Conservation (phyloP, 1,139 yeast genomes). For the Taphrina deformans region DNA sequence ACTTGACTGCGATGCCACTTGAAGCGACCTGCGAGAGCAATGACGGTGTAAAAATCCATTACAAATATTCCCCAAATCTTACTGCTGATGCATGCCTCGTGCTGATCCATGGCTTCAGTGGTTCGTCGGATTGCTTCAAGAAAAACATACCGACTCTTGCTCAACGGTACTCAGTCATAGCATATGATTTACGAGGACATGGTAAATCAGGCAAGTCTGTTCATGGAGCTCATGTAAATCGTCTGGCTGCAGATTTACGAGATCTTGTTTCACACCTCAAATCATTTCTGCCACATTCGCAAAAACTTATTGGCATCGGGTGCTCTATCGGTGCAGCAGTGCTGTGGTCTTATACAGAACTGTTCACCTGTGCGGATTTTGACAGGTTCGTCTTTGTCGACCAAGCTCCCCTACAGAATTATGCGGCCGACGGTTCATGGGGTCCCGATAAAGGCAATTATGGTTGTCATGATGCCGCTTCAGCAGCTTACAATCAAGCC, state of each 20-base stretch:
- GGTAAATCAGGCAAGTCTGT: slow-evolving; percentile 14
- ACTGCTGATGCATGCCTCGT: slow-evolving; percentile 13
- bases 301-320: slow-evolving; percentile 16
- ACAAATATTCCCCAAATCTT: neutral
- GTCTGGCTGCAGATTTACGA: slow-evolving; percentile 16
- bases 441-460: slow-evolving; percentile 16
- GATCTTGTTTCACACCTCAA: slow-evolving; percentile 7
- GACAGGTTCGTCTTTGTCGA: slow-evolving; percentile 25
- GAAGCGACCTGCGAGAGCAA: neutral
- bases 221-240: slow-evolving; percentile 21
- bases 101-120: slow-evolving; percentile 28
- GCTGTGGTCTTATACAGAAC: slow-evolving; percentile 25
- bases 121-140: slow-evolving; percentile 21
- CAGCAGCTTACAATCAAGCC: slow-evolving; percentile 30
- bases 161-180: slow-evolving; percentile 6
- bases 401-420: slow-evolving; percentile 29
- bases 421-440: slow-evolving; percentile 23
- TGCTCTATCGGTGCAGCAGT: slow-evolving; percentile 32
- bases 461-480: slow-evolving; percentile 33
- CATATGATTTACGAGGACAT: slow-evolving; percentile 29
- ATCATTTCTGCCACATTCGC: neutral
- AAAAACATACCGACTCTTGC: slow-evolving; percentile 5
- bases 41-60: slow-evolving; percentile 13
- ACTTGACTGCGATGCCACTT: no score
- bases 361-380: slow-evolving; percentile 12